Evolutionary conservation across 768 basidiomycete genomes (phyloP), one percentile per base, ranked within the genome.

Genomic region (Ramaria sp.): DNA sequence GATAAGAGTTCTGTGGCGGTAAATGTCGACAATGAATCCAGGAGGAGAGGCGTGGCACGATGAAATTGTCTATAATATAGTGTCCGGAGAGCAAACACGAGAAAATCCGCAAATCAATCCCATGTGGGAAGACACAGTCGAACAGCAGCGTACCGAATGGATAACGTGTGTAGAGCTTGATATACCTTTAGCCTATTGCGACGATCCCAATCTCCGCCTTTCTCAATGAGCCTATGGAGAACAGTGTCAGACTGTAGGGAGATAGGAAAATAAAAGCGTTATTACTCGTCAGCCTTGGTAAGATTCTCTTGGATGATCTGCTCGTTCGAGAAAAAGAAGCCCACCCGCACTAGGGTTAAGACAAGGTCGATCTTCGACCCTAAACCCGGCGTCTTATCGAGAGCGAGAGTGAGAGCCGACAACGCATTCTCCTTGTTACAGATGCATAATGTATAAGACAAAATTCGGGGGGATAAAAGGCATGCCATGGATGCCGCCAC

Each of bases 121-220:
- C 22, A 27, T 49, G 22, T 49, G 31, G 24, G 11, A 22, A 30
- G 15, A 11, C 2, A 49, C 12, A 17, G 33, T 34, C 20, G 10
- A 19, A 37, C 11, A 34, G 6, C 6, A 39, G 34, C 43, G n/a
- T 17, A 57, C 55, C 55, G 86, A 59, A 90, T 86, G 31, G 90
- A 87, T 33, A 94, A 72, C 45, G 86, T 74, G 65, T 95, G 88
- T 0, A 96, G 73, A 49, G 87, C 94, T 51, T 82, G 81, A 73
- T 98, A 99, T 42, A 97, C 95, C 71, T 99, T 99, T 64, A 97
- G 81, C 46, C 95, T 81, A 70, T 97, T 99, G 39, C 93, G 82
- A 54, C 95, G 77, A 69, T 99, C 95, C 95, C 95, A 99, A 72
- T 99, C 95, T 46, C 95, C 95, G 0, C 95, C 95, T 68, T 91